Evolutionary conservation across 2,329 filamentous ascomycete genomes (phyloP), one percentile per base, ranked within the genome.

Genomic region (Metarhizium robertsii): DNA sequence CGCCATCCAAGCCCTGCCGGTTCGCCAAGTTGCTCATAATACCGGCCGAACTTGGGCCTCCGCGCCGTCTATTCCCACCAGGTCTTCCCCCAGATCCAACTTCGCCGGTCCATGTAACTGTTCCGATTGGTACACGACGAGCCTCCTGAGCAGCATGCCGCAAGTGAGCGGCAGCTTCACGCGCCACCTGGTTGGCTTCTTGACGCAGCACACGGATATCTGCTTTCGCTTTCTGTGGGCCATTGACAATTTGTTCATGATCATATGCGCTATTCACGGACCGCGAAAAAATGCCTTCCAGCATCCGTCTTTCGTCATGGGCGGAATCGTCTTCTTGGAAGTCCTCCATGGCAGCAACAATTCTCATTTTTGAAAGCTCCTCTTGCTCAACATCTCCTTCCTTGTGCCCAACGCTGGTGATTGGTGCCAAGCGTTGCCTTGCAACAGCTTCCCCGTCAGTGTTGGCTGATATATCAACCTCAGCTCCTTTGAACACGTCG

Each of bases 81-180:
- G 88, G 87, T 40, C 88, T 79, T 1, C 92, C 92, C 4, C 84
- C 85, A 52, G 86, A 80, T 10, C 92, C 92, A 50, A 88, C 84
- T 62, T 88, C 83, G 1, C 94, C 92, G 0, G 92, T 97, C 92
- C 92, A 97, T 1, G 92, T 96, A 8, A 94, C 89, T 0, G 88
- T 90, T 7, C 92, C 92, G 36, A 90, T 85, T 0, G 89, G 89
- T 1, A 92, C 76, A 8, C 76, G 79, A 11, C 84, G 79, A 2
- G 92, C 90, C 34, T 86, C 79, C 65, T 92, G 83, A 46, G 83
- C 85, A 10, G 90, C 85, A 57, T 83, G 83, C 34, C 85, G 83
- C 2, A 97, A 81, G 60, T 90, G 86, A 25, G 80, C 81, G 0
- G 90, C 90, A 2, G 92, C 92, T 64, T 88, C 77, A 0, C 86